These are phyloP conservation scores for Phytophthora capsici DNA, from an alignment of 352 stramenopile genomes.

Conservation along the genomic window DNA sequence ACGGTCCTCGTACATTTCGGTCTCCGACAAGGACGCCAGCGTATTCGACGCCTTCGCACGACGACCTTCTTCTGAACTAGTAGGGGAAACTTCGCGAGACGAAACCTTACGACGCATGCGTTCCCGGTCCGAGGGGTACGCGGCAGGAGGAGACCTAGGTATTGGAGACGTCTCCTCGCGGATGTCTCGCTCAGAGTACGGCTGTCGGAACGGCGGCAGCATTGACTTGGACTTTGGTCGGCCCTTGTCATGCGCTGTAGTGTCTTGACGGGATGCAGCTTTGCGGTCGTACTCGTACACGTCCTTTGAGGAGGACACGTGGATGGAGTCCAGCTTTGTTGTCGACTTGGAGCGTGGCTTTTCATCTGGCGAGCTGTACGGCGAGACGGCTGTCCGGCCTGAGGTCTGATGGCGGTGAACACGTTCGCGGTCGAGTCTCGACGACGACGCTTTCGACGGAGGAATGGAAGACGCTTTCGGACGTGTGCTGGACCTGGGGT, in stretches of 20 bases:
- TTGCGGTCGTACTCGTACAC: conserved; percentile 1
- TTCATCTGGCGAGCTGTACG: conserved; percentile 8
- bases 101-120: background rate
- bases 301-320: conserved; percentile 1
- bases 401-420: conserved; percentile 11
- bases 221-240: conserved; percentile 12
- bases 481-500: conserved; percentile 4
- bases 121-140: conserved; percentile 9
- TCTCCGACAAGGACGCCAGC: conserved; percentile 17
- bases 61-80: conserved; percentile 1
- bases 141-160: background rate
- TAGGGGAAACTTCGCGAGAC: conserved; percentile 2
- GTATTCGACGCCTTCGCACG: conserved; percentile 4
- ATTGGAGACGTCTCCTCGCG: conserved; percentile 1
- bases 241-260: conserved; percentile 4
- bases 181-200: conserved; percentile 4
- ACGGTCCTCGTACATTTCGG: conserved; percentile 20
- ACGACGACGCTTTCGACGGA: conserved; percentile 4
- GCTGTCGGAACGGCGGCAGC: conserved; percentile 21
- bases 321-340: conserved; percentile 11
- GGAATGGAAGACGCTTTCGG: conserved; percentile 29
- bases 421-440: conserved; percentile 16
- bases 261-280: background rate
- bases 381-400: conserved; percentile 1
- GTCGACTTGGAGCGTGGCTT: conserved; percentile 15